Percentiles rank a stretch among this genome's conserved stretches.
Evolutionary conservation across 208 protist species (phyloP).

Genomic region (Acanthamoeba sp.): DNA sequence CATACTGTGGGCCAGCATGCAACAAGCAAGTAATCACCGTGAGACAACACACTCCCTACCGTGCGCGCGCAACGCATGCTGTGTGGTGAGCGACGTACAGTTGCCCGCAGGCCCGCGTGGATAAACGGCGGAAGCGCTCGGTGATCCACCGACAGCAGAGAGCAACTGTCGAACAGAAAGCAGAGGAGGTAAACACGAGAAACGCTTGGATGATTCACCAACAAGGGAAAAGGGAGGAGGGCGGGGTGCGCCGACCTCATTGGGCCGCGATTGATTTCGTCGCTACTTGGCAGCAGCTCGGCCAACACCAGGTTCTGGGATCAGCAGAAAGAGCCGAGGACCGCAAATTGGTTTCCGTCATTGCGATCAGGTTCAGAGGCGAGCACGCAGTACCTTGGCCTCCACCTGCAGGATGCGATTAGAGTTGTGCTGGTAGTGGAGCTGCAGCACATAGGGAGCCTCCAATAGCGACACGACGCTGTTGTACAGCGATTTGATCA

Average conservation of each 20-base stretch:
- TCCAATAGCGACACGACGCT: conserved; percentile 26
- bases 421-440: conserved; percentile 20
- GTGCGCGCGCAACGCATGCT: neutral
- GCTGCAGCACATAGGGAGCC: conserved; percentile 10
- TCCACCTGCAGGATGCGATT: neutral
- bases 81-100: neutral
- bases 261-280: neutral
- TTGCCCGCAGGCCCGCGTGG: neutral
- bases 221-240: no score
- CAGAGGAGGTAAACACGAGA: no score
- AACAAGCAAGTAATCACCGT: no score
- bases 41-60: no score
- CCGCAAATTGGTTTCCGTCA: neutral
- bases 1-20: neutral
- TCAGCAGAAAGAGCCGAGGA: neutral
- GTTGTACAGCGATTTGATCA: conserved; percentile 31
- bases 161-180: no score
- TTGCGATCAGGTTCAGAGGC: neutral
- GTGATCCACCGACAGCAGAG: neutral
- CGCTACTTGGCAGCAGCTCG: neutral
- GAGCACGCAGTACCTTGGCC: neutral
- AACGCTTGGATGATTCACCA: no score
- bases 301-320: conserved; percentile 29
- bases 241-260: neutral
- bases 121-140: neutral